Percentiles rank a stretch among this genome's conserved stretches.
Evolutionary conservation across 2,329 filamentous ascomycete genomes (phyloP).

Genomic region (Beauveria sp.): DNA sequence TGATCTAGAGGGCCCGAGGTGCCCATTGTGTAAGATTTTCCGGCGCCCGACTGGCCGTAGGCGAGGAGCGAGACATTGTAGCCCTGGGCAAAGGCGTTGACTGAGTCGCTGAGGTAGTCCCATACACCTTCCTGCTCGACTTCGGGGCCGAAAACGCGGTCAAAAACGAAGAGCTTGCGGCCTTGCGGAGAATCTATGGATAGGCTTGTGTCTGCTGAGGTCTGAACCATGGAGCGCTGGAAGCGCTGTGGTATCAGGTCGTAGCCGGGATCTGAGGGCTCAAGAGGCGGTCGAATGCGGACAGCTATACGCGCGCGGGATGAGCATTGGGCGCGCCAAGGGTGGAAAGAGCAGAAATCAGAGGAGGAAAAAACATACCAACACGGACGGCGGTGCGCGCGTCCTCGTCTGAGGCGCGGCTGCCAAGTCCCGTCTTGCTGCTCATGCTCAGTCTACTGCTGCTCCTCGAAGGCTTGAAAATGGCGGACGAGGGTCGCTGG

Average conservation of each 20-base stretch:
- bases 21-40: constrained; percentile 98
- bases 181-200: constrained; percentile 87
- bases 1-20: constrained; percentile 82
- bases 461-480: constrained; percentile 69
- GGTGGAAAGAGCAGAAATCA: neutral
- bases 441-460: constrained; percentile 80
- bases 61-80: constrained; percentile 98
- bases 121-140: constrained; percentile 83
- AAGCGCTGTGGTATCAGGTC: constrained; percentile 95
- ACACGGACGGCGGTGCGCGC: constrained; percentile 90
- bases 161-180: constrained; percentile 92
- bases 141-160: constrained; percentile 83
- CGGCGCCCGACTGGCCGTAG: constrained; percentile 94
- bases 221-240: constrained; percentile 85
- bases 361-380: constrained; percentile 54
- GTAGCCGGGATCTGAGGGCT: constrained; percentile 78
- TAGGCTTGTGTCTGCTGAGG: constrained; percentile 75
- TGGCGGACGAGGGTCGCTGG: constrained; percentile 71
- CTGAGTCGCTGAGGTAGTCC: constrained; percentile 88
- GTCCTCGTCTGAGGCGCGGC: constrained; percentile 84
- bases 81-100: constrained; percentile 83
- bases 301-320: constrained; percentile 53
- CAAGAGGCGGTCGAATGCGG: constrained; percentile 81
- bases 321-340: neutral
- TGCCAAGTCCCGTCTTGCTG: constrained; percentile 68